Percentiles rank a stretch among this genome's conserved stretches.
phyloP scores from a whole-genome alignment of 176 grass and related monocot species.

The Triticum turgidum region DNA sequence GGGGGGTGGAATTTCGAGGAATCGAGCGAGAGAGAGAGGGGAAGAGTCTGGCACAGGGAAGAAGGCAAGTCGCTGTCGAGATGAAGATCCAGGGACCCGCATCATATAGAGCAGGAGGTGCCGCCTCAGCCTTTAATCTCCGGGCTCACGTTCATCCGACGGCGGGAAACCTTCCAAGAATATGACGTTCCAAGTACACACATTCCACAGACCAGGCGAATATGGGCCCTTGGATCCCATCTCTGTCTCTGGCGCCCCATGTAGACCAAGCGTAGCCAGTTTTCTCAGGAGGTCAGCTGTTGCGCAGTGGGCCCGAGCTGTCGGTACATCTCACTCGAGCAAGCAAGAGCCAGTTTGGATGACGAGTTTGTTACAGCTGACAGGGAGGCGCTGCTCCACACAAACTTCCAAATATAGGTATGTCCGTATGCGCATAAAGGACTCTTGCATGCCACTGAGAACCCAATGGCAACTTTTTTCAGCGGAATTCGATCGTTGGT shows the following conservation, averaged over 20 bases:
- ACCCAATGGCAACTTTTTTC: neutral
- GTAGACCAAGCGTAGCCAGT: neutral
- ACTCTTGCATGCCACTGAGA: neutral
- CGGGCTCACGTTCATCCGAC: neutral
- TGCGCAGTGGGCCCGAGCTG: neutral
- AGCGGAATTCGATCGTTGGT: neutral
- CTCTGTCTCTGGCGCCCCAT: neutral
- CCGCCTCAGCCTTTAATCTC: neutral
- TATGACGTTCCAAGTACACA: slow-evolving; percentile 22
- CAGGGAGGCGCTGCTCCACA: neutral
- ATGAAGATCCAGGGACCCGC: neutral
- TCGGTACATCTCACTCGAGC: neutral
- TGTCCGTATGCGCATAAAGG: slow-evolving; percentile 5
- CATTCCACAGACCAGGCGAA: neutral
- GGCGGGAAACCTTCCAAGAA: neutral
- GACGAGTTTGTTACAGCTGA: slow-evolving; percentile 20
- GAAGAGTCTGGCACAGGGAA: neutral
- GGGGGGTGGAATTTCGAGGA: neutral
- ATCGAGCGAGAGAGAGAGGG: neutral
- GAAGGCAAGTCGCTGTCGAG: slow-evolving; percentile 6
- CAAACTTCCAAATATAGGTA: neutral
- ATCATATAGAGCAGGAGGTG: neutral
- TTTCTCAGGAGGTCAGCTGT: neutral
- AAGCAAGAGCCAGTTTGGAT: neutral
- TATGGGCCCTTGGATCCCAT: neutral